Percentiles rank a stretch among this genome's conserved stretches.
These are phyloP conservation scores for Penicillium freii DNA, from an alignment of 2,329 filamentous ascomycete species.

Conservation along the genomic window DNA sequence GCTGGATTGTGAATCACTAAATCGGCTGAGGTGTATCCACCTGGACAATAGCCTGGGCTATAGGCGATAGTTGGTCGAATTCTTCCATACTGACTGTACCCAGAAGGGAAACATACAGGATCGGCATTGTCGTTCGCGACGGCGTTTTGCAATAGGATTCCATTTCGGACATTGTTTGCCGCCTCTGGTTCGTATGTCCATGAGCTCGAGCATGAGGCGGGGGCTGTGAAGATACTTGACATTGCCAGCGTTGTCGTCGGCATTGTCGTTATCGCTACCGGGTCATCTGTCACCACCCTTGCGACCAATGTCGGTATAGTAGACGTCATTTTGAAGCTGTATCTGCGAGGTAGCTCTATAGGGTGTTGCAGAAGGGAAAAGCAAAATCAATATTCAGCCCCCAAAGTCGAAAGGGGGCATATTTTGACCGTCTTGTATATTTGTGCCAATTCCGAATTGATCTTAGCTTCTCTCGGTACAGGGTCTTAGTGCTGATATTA, in stretches of 20 bases:
- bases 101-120: slow-evolving; percentile 3
- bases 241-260: too few species aligned
- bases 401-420: neutral
- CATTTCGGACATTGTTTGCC: neutral
- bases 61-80: slow-evolving; percentile 12
- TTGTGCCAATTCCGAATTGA: neutral
- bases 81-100: slow-evolving; percentile 14
- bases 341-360: neutral
- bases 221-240: neutral
- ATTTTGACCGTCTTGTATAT: neutral
- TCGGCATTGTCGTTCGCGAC: neutral
- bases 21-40: slow-evolving; percentile 25
- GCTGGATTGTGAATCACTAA: slow-evolving; percentile 12
- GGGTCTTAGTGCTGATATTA: neutral
- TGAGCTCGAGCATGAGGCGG: neutral
- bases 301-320: neutral
- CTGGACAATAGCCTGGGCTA: slow-evolving; percentile 28
- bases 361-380: neutral
- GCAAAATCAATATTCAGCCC: neutral
- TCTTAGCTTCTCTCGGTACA: neutral
- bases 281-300: neutral
- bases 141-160: slow-evolving; percentile 4
- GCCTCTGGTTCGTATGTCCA: slow-evolving; percentile 6
- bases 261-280: neutral
- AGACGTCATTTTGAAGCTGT: neutral